These are phyloP conservation scores for Eryngium alpinum DNA, from an alignment of 140 eudicot genomes.

Conservation along the genomic window DNA sequence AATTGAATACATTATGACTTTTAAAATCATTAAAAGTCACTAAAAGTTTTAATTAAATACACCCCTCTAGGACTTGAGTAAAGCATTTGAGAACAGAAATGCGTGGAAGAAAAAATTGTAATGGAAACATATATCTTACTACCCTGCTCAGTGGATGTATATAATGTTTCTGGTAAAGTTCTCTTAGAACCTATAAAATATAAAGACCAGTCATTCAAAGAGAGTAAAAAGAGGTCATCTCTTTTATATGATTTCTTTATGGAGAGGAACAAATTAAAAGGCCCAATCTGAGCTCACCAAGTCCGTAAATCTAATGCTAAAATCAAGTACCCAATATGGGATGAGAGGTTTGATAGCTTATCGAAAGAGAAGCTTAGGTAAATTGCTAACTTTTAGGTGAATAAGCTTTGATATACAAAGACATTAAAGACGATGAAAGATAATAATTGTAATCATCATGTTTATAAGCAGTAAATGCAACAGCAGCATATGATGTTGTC, in stretches of 20 bases:
- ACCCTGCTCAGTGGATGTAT: too few relatives aligned
- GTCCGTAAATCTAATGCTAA: background rate
- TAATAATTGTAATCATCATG: background rate
- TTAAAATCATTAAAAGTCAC: too few relatives aligned
- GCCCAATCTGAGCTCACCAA: conserved; percentile 6
- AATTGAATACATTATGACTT: too few relatives aligned
- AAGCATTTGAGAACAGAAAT: too few relatives aligned
- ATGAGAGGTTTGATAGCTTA: background rate
- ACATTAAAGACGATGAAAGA: conserved; percentile 5
- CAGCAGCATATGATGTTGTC: background rate
- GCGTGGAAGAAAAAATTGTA: too few relatives aligned
- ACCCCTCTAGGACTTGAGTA: too few relatives aligned
- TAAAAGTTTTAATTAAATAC: too few relatives aligned
- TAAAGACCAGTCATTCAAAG: background rate
- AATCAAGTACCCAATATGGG: conserved; percentile 14
- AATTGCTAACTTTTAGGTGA: background rate
- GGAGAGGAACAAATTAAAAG: conserved; percentile 15
- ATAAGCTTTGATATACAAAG: conserved; percentile 13
- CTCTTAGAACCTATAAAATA: too few relatives aligned
- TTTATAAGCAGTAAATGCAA: background rate
- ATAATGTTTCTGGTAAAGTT: too few relatives aligned
- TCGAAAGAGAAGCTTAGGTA: background rate
- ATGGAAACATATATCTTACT: too few relatives aligned
- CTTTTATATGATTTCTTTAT: background rate
- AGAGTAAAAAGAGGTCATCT: background rate